Evolutionary conservation across 805 yeast species (phyloP).

Genomic region (Candida pseudoglaebosa): DNA sequence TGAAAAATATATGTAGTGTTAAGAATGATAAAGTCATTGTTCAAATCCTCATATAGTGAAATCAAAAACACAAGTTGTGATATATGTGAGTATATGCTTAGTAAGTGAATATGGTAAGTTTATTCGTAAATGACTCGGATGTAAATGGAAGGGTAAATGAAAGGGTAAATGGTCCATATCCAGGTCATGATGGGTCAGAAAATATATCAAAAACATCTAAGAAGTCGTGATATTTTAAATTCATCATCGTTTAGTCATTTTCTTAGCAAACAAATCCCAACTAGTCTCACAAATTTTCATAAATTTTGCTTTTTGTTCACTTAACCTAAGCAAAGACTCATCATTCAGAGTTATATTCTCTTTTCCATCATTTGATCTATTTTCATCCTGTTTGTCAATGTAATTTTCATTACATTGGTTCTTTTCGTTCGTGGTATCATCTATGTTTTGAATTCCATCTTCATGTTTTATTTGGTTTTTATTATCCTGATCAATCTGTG

Average conservation of each 20-base stretch:
- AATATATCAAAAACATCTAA: too few species aligned
- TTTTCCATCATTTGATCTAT: background rate
- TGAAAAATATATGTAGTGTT: too few species aligned
- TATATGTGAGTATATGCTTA: too few species aligned
- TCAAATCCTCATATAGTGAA: too few species aligned
- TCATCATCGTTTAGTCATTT: background rate
- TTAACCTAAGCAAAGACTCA: conserved; percentile 12
- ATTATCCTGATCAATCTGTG: conserved; percentile 4
- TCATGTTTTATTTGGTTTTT: conserved; percentile 2
- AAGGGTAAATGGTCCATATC: too few species aligned
- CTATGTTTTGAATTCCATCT: background rate
- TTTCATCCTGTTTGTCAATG: conserved; percentile 1
- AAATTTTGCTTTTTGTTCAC: conserved; percentile 34
- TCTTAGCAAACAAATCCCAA: conserved; percentile 36
- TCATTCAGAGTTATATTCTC: conserved; percentile 2
- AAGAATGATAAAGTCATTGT: too few species aligned
- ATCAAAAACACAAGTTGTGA: too few species aligned
- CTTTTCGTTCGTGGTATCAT: background rate
- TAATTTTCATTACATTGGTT: background rate
- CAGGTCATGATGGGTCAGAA: too few species aligned
- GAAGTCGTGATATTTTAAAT: too few species aligned
- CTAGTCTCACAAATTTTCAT: conserved; percentile 40
- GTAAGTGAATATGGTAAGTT: too few species aligned
- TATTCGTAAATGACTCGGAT: too few species aligned
- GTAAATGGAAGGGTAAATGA: too few species aligned